A percentile compares a stretch with the other conserved stretches of the same genome.
phyloP scores from a whole-genome alignment of 2,329 filamentous ascomycete genomes.

The Colletotrichum liaoningense region DNA sequence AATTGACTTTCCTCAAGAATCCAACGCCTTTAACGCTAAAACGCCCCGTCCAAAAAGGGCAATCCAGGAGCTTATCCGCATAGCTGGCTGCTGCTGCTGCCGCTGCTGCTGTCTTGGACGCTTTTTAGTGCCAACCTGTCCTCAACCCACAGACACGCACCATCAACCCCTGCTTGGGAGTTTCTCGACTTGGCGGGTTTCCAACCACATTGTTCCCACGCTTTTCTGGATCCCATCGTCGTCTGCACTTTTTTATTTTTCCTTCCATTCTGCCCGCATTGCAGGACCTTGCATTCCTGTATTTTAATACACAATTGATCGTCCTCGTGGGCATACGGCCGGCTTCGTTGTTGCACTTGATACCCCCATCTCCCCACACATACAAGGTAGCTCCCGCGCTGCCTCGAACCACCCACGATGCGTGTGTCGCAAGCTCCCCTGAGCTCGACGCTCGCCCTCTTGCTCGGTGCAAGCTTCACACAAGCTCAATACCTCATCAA shows the following conservation, averaged over 20 bases:
- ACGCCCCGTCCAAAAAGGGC: slow-evolving; percentile 17
- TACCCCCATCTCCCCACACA: slow-evolving; percentile 10
- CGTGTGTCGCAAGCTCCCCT: slow-evolving; percentile 45
- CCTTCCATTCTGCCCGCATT: slow-evolving; percentile 22
- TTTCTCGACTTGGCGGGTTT: slow-evolving; percentile 32
- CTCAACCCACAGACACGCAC: slow-evolving; percentile 37
- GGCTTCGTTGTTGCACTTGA: slow-evolving; percentile 29
- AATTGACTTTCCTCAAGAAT: slow-evolving; percentile 7
- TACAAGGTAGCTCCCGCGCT: slow-evolving; percentile 16
- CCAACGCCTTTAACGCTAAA: neutral
- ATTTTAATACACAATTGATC: slow-evolving; percentile 34
- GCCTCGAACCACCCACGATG: slow-evolving; percentile 50
- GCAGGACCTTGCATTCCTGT: slow-evolving; percentile 27
- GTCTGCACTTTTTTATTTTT: slow-evolving; percentile 22
- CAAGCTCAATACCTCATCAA: slow-evolving; percentile 76
- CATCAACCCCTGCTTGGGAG: slow-evolving; percentile 28
- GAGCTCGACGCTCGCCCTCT: slow-evolving; percentile 50
- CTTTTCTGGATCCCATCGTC: slow-evolving; percentile 23
- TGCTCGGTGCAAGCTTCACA: slow-evolving; percentile 60
- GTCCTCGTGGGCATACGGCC: slow-evolving; percentile 28
- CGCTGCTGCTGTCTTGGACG: slow-evolving; percentile 2
- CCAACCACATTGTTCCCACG: slow-evolving; percentile 28
- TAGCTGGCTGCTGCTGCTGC: neutral
- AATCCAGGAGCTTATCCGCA: neutral
- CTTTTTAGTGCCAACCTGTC: slow-evolving; percentile 43